Conservation (phyloP, 371 early-diverging fungal species). For the Apophysomyces ossiformis region DNA sequence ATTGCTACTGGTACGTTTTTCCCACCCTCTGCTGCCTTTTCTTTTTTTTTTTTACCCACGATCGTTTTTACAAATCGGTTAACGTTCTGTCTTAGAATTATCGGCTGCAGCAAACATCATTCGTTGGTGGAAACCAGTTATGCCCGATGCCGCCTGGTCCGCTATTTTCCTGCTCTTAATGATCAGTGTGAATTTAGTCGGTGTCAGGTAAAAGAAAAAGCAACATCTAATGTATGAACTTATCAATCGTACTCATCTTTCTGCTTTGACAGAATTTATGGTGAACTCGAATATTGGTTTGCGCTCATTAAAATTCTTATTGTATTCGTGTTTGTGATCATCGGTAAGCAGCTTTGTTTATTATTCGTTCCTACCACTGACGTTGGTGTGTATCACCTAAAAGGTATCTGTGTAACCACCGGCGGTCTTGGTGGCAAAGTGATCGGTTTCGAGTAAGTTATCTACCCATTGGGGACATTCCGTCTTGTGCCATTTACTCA, state of each 20-base stretch:
- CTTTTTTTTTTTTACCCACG: slow-evolving; percentile 9
- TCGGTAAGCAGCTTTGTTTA: slow-evolving; percentile 17
- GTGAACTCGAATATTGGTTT: slow-evolving; percentile 81
- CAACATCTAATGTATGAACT: background rate
- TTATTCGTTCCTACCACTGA: background rate
- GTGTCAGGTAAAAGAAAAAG: slow-evolving; percentile 30
- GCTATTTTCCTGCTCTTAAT: slow-evolving; percentile 56
- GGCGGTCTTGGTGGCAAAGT: slow-evolving; percentile 66
- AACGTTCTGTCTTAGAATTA: slow-evolving; percentile 54
- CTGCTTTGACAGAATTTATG: slow-evolving; percentile 39
- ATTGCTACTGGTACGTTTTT: slow-evolving; percentile 34
- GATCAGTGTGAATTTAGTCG: slow-evolving; percentile 53
- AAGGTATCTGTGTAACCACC: slow-evolving; percentile 59
- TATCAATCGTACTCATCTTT: slow-evolving; percentile 15
- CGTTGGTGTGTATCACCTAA: background rate
- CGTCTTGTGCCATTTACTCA: background rate
- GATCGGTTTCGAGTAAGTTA: slow-evolving; percentile 57
- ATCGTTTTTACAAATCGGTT: slow-evolving; percentile 29
- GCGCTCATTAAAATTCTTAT: slow-evolving; percentile 69
- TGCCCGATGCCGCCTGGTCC: slow-evolving; percentile 60
- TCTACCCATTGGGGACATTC: background rate
- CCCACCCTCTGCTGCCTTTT: background rate
- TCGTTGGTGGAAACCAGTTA: slow-evolving; percentile 68
- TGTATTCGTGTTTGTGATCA: slow-evolving; percentile 69
- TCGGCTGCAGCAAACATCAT: slow-evolving; percentile 77